Percentiles rank a stretch among this genome's conserved stretches.
phyloP scores from a whole-genome alignment of 805 yeast genomes.

The Candida ascalaphidarum region DNA sequence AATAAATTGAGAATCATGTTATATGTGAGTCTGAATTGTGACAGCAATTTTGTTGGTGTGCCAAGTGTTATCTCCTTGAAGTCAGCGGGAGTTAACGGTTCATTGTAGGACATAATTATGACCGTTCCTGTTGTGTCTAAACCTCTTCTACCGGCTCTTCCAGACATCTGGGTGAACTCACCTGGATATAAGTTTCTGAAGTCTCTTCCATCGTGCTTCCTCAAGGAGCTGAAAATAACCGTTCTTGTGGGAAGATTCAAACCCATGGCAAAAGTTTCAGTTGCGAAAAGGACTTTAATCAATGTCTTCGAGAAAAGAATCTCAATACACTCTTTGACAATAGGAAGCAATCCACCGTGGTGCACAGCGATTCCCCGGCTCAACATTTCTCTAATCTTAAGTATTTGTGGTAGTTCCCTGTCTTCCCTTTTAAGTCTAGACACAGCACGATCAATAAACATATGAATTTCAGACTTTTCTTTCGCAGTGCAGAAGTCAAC shows the following conservation, averaged over 20 bases:
- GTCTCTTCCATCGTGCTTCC: conserved; percentile 86
- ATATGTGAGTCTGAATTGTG: conserved; percentile 91
- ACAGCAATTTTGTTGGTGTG: conserved; percentile 77
- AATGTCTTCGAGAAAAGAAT: conserved; percentile 80
- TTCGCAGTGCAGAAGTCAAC: conserved; percentile 75
- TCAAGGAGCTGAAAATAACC: conserved; percentile 76
- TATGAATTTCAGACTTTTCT: conserved; percentile 85
- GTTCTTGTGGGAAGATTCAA: conserved; percentile 94
- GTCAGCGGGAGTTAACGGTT: conserved; percentile 46
- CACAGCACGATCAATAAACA: conserved; percentile 88
- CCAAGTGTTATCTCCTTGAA: conserved; percentile 83
- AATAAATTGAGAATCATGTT: conserved; percentile 89
- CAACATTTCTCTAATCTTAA: conserved; percentile 72
- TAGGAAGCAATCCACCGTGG: conserved; percentile 90
- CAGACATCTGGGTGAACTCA: conserved; percentile 98
- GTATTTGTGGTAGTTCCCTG: conserved; percentile 85
- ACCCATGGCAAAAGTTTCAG: conserved; percentile 99
- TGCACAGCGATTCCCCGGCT: conserved; percentile 93
- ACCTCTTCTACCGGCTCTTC: conserved; percentile 98
- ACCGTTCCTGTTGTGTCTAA: conserved; percentile 91
- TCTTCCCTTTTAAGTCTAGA: conserved; percentile 85
- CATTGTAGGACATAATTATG: conserved; percentile 76
- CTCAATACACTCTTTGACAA: conserved; percentile 89
- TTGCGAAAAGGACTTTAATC: conserved; percentile 88
- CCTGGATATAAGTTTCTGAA: conserved; percentile 85